Percentiles rank a stretch among this genome's conserved stretches.
These are phyloP conservation scores for Aspergillus quadrilineatus DNA, from an alignment of 2,329 filamentous ascomycete species.

Conservation along the genomic window DNA sequence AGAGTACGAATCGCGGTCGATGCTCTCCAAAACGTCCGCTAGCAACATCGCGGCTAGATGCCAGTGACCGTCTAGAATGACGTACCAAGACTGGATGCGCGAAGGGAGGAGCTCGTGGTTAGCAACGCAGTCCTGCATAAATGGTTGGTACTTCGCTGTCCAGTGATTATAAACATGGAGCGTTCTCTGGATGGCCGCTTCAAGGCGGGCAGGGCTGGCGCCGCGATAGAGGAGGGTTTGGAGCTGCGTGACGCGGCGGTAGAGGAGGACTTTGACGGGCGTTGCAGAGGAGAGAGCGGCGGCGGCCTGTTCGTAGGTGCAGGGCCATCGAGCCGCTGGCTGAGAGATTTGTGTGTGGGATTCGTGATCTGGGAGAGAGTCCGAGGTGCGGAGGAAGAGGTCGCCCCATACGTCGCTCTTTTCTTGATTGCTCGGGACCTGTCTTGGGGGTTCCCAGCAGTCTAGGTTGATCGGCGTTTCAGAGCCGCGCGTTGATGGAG, in stretches of 20 bases:
- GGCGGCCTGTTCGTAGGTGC: slow-evolving; percentile 6
- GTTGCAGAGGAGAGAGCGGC: slow-evolving; percentile 1
- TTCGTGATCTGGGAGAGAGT: background rate
- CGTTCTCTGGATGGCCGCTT: background rate
- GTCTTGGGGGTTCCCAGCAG: background rate
- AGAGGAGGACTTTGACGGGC: slow-evolving; percentile 7
- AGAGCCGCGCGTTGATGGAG: background rate
- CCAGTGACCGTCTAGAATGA: slow-evolving; percentile 59
- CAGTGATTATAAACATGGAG: slow-evolving; percentile 4
- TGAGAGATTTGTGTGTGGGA: background rate
- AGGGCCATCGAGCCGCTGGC: background rate
- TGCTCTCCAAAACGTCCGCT: slow-evolving; percentile 53
- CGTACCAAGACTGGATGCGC: slow-evolving; percentile 60
- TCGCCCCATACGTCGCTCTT: slow-evolving; percentile 6
- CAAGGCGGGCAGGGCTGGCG: background rate
- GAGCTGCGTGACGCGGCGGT: slow-evolving; percentile 8
- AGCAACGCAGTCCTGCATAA: slow-evolving; percentile 7
- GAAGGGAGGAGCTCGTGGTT: slow-evolving; percentile 1
- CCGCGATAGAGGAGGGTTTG: slow-evolving; percentile 7
- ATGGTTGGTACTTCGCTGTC: background rate
- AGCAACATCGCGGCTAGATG: slow-evolving; percentile 57
- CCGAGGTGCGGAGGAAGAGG: slow-evolving; percentile 1
- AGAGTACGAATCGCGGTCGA: slow-evolving; percentile 43
- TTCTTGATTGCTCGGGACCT: no score
- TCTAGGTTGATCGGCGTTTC: background rate